Base-by-base conservation (phyloP, 495 filamentous ascomycete genomes). In the Podospora bellae-mahoneyi region DNA sequence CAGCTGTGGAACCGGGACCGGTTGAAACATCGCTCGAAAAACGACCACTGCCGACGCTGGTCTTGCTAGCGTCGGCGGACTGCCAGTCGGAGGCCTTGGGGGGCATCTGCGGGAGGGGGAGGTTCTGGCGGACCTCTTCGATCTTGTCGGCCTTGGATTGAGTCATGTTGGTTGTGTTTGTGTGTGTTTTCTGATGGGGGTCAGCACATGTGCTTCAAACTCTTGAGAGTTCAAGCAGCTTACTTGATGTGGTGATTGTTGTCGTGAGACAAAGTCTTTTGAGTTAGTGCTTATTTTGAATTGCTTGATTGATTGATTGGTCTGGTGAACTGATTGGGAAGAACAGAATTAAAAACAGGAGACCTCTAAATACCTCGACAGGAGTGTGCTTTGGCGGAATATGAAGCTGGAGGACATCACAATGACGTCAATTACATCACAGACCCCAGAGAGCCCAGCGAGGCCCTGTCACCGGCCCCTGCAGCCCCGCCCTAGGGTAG, bases 51-150 rank as follows among this genome's bases (percentile, higher is more conserved):
- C 86, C 87, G 56, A 92, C 87, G 72, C 90, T 89, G 73, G 90
- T 86, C 26, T 80, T 90, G 66, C 86, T 81, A 57, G 82, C 81
- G 66, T 94, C 91, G 64, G 83, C 80, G 6, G 89, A 90, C 74
- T 92, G 88, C 86, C 87, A 93, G 71, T 82, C 92, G n/a, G 90
- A 90, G 20, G 86, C 77, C 16, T 80, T 78, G 0, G 92, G 91
- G 4, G 92, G 91, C 53, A 93, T 79, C 2, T 94, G 90, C 15
- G 92, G 92, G 59, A 94, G 84, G 34, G 90, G 91, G 23, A 96
- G 87, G 78, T 92, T 91, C 72, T 88, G 76, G 77, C 87, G 81
- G 74, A 79, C 81, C 73, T 90, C 77, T 20, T 88, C 88, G 70
- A 93, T 89, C 78, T 89, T 80, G 58, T 87, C 78, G 64, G 79